Percentiles rank a stretch among this genome's conserved stretches.
These are phyloP conservation scores for Aspergillus awamori DNA, from an alignment of 2,329 filamentous ascomycete genomes.

Conservation along the genomic window DNA sequence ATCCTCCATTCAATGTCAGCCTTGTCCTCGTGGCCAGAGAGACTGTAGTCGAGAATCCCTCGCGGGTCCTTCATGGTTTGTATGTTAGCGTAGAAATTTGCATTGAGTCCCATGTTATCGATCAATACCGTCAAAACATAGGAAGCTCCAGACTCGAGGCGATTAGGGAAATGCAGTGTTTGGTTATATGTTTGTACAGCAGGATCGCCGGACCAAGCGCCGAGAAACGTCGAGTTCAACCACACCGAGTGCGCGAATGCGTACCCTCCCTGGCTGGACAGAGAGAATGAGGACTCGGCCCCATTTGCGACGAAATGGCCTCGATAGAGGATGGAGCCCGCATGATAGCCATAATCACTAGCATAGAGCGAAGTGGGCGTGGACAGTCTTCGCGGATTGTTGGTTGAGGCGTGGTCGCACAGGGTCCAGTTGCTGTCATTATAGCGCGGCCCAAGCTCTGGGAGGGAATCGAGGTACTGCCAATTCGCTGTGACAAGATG, in stretches of 20 bases:
- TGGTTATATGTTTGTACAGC: slow-evolving; percentile 14
- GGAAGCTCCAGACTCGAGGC: background rate
- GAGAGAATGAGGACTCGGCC: slow-evolving; percentile 23
- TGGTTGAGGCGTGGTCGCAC: slow-evolving; percentile 8
- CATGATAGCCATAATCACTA: slow-evolving; percentile 36
- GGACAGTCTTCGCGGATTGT: slow-evolving; percentile 17
- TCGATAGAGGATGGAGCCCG: slow-evolving; percentile 32
- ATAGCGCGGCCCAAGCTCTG: slow-evolving; percentile 15
- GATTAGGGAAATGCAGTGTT: slow-evolving; percentile 10
- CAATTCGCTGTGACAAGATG: slow-evolving; percentile 16
- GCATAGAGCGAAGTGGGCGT: slow-evolving; percentile 33
- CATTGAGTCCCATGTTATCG: slow-evolving; percentile 34
- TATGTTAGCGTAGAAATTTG: slow-evolving; percentile 33
- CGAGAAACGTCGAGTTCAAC: slow-evolving; percentile 30
- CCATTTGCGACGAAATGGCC: slow-evolving; percentile 33
- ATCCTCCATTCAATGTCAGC: slow-evolving; percentile 52
- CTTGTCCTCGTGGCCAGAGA: slow-evolving; percentile 38
- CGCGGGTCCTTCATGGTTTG: slow-evolving; percentile 50
- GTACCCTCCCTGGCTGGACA: slow-evolving; percentile 29
- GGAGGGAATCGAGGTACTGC: slow-evolving; percentile 22
- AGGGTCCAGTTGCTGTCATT: slow-evolving; percentile 19
- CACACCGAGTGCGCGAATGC: slow-evolving; percentile 32
- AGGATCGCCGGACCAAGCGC: slow-evolving; percentile 29
- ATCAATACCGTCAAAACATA: slow-evolving; percentile 28
- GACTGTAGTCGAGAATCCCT: slow-evolving; percentile 51